Evolutionary conservation across 441 rosid genomes (phyloP).

Genomic region (Adansonia madagascariensis): DNA sequence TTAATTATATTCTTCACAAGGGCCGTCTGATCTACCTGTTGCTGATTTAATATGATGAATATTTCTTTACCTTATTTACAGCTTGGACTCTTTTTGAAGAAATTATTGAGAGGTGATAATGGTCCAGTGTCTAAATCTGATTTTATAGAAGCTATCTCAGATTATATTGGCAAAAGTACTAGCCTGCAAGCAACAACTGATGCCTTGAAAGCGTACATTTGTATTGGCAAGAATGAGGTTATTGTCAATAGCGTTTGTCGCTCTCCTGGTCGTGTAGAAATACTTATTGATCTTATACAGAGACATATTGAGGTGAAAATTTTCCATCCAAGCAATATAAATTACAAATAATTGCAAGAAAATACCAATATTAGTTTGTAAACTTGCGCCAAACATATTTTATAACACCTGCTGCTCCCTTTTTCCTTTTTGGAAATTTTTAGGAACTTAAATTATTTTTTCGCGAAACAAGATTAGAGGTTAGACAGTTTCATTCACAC

Average conservation of each 20-base stretch:
- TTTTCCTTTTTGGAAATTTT: constrained; percentile 19
- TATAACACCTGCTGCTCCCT: neutral
- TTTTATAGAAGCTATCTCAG: constrained; percentile 73
- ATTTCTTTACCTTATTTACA: constrained; percentile 35
- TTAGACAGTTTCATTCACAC: constrained; percentile 60
- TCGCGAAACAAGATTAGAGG: constrained; percentile 57
- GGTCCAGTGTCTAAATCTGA: constrained; percentile 57
- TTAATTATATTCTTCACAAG: neutral
- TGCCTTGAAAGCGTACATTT: constrained; percentile 71
- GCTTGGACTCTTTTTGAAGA: constrained; percentile 78
- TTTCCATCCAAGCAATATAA: neutral
- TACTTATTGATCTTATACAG: constrained; percentile 50
- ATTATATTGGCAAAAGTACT: constrained; percentile 67
- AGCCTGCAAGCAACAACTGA: constrained; percentile 57
- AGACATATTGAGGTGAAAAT: constrained; percentile 68
- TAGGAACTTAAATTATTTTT: constrained; percentile 65
- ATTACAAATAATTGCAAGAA: neutral
- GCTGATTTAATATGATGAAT: constrained; percentile 2
- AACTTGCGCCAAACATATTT: neutral
- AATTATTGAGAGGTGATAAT: constrained; percentile 70
- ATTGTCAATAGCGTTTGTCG: constrained; percentile 32
- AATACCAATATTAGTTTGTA: neutral
- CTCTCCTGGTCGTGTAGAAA: constrained; percentile 41
- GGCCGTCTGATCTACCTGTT: neutral
- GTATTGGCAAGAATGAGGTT: constrained; percentile 59